A percentile compares a stretch with the other conserved stretches of the same genome.
phyloP scores from a whole-genome alignment of 2,329 filamentous ascomycete genomes.

The Calonectria hawksworthii region DNA sequence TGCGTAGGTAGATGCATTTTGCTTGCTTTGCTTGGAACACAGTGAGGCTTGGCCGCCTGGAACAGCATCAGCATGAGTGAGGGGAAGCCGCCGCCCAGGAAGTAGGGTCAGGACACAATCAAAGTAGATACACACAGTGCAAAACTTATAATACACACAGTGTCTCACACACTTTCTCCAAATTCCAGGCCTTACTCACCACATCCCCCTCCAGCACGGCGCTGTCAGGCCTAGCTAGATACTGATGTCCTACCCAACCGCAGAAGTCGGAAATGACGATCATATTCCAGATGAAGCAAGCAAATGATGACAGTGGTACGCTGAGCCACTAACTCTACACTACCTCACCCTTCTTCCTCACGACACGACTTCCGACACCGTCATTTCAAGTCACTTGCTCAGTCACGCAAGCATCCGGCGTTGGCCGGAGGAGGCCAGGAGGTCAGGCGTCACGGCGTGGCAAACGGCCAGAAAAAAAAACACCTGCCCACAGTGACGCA shows the following conservation, averaged over 20 bases:
- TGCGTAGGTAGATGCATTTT: neutral
- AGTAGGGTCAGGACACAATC: neutral
- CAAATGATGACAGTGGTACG: conserved; percentile 19
- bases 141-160: neutral
- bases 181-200: conserved; percentile 1
- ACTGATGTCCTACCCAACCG: neutral
- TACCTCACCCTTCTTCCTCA: neutral
- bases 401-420: conserved; percentile 27
- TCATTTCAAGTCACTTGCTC: neutral
- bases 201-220: neutral
- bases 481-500: conserved; percentile 26
- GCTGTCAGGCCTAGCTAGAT: neutral
- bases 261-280: neutral
- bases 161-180: neutral
- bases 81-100: neutral
- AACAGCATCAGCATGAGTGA: conserved; percentile 5
- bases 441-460: conserved; percentile 22
- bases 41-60: neutral
- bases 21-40: neutral
- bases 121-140: neutral
- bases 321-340: conserved; percentile 4
- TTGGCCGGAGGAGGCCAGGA: conserved; percentile 20
- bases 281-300: conserved; percentile 3
- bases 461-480: conserved; percentile 11
- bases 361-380: neutral